Conservation (phyloP, 306 rosid genomes). For the Notholithocarpus densiflorus region DNA sequence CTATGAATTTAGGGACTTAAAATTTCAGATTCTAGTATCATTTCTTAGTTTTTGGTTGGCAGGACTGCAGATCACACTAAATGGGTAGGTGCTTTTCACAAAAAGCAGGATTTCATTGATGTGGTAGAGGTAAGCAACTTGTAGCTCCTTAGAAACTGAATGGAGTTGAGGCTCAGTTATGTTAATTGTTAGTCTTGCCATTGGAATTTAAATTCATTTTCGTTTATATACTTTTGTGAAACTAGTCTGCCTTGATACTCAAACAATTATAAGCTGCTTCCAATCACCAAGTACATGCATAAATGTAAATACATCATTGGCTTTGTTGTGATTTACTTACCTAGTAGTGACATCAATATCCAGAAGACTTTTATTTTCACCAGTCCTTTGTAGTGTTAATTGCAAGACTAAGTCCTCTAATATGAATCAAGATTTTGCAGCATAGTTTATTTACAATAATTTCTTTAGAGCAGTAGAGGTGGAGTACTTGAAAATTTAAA, state of each 20-base stretch:
- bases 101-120: constrained; percentile 52
- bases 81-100: constrained; percentile 52
- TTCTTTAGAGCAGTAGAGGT: too few relatives aligned
- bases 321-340: background rate
- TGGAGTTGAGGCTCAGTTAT: background rate
- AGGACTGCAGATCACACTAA: constrained; percentile 59
- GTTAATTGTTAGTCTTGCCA: background rate
- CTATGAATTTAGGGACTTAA: background rate
- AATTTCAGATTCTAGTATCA: background rate
- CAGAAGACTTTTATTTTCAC: background rate
- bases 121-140: constrained; percentile 39
- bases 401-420: background rate
- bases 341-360: background rate
- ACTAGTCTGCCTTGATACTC: background rate
- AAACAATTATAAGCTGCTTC: background rate
- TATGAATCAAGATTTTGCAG: background rate
- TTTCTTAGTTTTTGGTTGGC: background rate
- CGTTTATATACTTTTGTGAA: background rate
- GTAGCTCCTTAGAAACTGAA: constrained; percentile 11
- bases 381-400: background rate
- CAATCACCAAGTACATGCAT: background rate
- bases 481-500: too few relatives aligned
- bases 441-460: background rate
- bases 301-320: background rate
- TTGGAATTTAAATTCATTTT: background rate